Percentiles rank a stretch among this genome's conserved stretches.
These are phyloP conservation scores for Breviolum minutum DNA, from an alignment of 73 alveolate species.

Conservation along the genomic window DNA sequence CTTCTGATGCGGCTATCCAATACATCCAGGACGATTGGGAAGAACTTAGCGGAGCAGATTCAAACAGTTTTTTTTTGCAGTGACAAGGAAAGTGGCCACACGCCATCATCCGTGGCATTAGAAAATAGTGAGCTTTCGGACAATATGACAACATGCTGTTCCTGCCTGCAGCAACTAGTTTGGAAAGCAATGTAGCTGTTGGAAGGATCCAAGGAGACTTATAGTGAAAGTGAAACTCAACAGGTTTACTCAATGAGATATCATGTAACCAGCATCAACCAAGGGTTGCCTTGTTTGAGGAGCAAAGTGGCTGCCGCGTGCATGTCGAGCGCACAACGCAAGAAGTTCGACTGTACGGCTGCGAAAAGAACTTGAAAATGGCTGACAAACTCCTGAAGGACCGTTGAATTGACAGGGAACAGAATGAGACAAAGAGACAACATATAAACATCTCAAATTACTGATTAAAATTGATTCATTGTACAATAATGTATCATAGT, in stretches of 20 bases:
- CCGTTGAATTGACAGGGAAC: neutral
- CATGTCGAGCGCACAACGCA: conserved; percentile 56
- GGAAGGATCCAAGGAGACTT: no score
- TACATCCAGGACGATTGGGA: neutral
- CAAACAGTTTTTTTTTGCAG: neutral
- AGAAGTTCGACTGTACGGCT: conserved; percentile 74
- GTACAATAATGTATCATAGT: neutral
- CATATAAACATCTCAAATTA: no score
- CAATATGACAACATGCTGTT: no score
- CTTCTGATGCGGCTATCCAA: conserved; percentile 25
- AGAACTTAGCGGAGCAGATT: no score
- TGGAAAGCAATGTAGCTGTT: no score
- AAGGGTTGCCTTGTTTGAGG: neutral
- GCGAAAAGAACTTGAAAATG: neutral
- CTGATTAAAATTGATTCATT: no score
- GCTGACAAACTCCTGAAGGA: conserved; percentile 54
- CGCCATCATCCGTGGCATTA: no score
- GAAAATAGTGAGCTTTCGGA: no score
- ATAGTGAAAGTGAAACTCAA: no score
- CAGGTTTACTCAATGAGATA: no score
- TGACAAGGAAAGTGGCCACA: neutral
- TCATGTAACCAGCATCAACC: neutral
- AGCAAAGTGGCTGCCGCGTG: conserved; percentile 73
- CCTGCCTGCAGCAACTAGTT: no score
- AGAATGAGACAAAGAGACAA: no score